Conservation (phyloP, 306 rosid genomes). For the Glycine tomentella region DNA sequence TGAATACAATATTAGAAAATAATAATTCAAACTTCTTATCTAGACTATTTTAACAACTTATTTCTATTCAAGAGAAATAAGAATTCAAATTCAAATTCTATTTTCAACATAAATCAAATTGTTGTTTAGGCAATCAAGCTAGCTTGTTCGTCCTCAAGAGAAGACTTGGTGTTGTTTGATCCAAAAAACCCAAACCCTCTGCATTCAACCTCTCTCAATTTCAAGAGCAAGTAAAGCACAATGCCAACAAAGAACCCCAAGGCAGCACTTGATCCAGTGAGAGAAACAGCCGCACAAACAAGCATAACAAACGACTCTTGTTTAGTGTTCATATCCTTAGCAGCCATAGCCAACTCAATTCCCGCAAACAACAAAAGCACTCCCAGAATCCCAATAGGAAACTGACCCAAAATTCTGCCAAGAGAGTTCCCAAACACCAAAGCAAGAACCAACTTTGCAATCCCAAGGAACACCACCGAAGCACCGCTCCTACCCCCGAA, state of each 20-base stretch:
- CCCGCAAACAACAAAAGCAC: conserved; percentile 80
- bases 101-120: neutral
- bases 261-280: conserved; percentile 81
- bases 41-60: too few species aligned
- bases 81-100: too few species aligned
- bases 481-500: conserved; percentile 88
- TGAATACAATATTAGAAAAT: too few species aligned
- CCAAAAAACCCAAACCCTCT: conserved; percentile 31
- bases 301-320: conserved; percentile 77
- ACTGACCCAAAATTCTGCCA: conserved; percentile 60
- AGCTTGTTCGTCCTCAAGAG: conserved; percentile 46
- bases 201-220: conserved; percentile 66
- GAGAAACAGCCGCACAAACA: conserved; percentile 82
- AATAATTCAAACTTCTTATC: too few species aligned
- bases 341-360: conserved; percentile 78
- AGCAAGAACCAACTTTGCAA: conserved; percentile 67
- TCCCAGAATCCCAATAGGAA: conserved; percentile 74
- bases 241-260: conserved; percentile 80
- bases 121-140: conserved; percentile 38
- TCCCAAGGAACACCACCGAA: conserved; percentile 73
- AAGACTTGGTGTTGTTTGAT: conserved; percentile 37
- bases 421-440: conserved; percentile 73
- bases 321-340: conserved; percentile 69
- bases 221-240: conserved; percentile 61
- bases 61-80: too few species aligned